These are phyloP conservation scores for Leptographium wingfieldii DNA, from an alignment of 2,329 filamentous ascomycete genomes.

Conservation along the genomic window DNA sequence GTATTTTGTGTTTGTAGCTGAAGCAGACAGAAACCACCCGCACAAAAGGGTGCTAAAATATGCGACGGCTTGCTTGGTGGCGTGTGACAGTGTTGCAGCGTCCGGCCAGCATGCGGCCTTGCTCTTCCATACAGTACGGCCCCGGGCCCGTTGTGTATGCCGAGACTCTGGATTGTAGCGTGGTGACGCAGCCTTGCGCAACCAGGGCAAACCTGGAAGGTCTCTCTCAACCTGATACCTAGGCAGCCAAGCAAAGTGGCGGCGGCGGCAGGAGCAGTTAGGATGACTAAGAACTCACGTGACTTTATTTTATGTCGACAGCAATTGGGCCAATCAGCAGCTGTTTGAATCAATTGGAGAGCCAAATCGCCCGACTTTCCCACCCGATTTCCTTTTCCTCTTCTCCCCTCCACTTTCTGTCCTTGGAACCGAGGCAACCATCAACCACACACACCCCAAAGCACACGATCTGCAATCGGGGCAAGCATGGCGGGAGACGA, in stretches of 20 bases:
- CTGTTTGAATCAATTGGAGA: slow-evolving; percentile 9
- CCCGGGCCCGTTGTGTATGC: not conserved
- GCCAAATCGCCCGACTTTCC: slow-evolving; percentile 10
- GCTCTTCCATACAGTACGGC: not conserved
- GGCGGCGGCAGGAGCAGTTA: not conserved
- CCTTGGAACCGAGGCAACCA: not conserved
- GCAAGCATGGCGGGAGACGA: slow-evolving; percentile 20
- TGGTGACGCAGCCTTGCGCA: slow-evolving; percentile 13
- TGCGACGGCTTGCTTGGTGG: not conserved
- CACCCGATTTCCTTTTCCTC: slow-evolving; percentile 4
- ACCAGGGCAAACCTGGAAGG: not conserved
- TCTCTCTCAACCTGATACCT: not conserved
- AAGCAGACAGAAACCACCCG: not conserved
- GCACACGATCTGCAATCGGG: slow-evolving; percentile 3
- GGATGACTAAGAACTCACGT: slow-evolving; percentile 9
- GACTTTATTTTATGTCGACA: not conserved
- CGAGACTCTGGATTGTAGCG: not conserved
- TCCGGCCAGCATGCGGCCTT: not conserved
- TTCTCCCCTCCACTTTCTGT: not conserved
- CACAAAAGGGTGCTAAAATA: not conserved
- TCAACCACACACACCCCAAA: not conserved
- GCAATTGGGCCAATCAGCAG: slow-evolving; percentile 9
- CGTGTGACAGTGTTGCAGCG: not conserved
- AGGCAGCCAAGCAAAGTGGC: not conserved
- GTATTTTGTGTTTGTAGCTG: not conserved